Percentiles rank a stretch among this genome's conserved stretches.
phyloP scores from a whole-genome alignment of 768 basidiomycete genomes.

The Rhodosporidiobolus sp. region DNA sequence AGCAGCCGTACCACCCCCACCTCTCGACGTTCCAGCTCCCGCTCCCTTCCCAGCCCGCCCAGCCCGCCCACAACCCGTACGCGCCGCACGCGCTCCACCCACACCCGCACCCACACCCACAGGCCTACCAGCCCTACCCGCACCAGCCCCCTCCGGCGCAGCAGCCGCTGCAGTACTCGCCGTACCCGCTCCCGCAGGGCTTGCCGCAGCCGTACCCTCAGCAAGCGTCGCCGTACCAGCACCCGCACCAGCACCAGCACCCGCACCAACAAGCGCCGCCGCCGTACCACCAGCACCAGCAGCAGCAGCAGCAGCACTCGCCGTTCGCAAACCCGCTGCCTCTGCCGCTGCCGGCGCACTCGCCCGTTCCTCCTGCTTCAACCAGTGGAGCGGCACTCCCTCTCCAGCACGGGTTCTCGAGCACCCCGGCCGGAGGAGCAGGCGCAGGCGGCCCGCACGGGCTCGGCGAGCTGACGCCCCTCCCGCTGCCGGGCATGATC shows the following conservation, averaged over 20 bases:
- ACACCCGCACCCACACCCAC: background rate
- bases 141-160: background rate
- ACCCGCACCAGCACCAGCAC: too few relatives aligned
- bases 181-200: slow-evolving; percentile 2
- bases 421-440: too few relatives aligned
- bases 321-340: too few relatives aligned
- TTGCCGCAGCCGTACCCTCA: background rate
- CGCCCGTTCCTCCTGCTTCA: too few relatives aligned
- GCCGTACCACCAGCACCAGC: too few relatives aligned
- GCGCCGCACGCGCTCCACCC: background rate
- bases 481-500: slow-evolving; percentile 1
- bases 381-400: too few relatives aligned
- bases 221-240: too few relatives aligned
- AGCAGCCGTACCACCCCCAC: background rate
- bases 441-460: too few relatives aligned
- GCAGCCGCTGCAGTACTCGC: background rate
- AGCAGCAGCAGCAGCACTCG: too few relatives aligned
- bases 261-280: too few relatives aligned
- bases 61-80: background rate
- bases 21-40: background rate
- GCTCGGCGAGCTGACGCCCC: background rate
- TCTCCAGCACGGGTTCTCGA: too few relatives aligned
- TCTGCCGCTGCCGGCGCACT: too few relatives aligned
- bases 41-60: background rate
- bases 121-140: background rate